Base-by-base conservation (phyloP, 78 protist genomes). In the Dictyostelium capitatum region DNA sequence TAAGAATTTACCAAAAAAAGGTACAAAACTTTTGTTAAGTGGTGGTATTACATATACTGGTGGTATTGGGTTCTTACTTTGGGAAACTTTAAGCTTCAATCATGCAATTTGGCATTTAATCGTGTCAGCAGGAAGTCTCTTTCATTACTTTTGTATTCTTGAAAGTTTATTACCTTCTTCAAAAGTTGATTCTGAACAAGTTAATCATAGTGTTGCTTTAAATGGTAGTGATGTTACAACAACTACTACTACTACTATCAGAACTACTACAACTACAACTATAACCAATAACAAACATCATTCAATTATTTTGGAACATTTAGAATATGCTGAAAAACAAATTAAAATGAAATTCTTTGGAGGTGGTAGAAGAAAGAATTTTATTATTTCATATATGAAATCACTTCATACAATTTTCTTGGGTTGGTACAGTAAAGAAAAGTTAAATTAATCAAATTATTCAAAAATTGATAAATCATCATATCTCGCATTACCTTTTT, bases 71-170 rank as follows among this genome's bases (percentile, higher is more conserved):
- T 77, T 87, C 54, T 70, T 87, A 50, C 10, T 87, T 64, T 87
- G 93, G 93, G 93, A 87, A 54, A 77, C 93, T 12, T 30, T 56
- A 7, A 84, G 84, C 4, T 87, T 77, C 50, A 87, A 87, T 70
- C 93, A 87, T 64, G 93, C 93, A 3, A 41, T 87, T 10, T 87
- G 93, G 93, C 93, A 87, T 65, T 53, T 87, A 4, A 77, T 87
- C 53, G 93, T 87, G 15, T 37, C 78, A 53, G 84, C 84, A 37
- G 93, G 93, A 28, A 75, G 84, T 25, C 47, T 87, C 47, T 80
- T 87, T 23, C 93, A 87, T 74, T 87, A 87, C 48, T 87, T 87
- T 64, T 87, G 93, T 65, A 87, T 87, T 51, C 37, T 87, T 12
- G 93, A 87, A 37, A 46, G 84, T 77, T 57, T 77, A 30, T 46